Evolutionary conservation across 164 flowering plant genomes (phyloP).

Genomic region (Buxus sempervirens): DNA sequence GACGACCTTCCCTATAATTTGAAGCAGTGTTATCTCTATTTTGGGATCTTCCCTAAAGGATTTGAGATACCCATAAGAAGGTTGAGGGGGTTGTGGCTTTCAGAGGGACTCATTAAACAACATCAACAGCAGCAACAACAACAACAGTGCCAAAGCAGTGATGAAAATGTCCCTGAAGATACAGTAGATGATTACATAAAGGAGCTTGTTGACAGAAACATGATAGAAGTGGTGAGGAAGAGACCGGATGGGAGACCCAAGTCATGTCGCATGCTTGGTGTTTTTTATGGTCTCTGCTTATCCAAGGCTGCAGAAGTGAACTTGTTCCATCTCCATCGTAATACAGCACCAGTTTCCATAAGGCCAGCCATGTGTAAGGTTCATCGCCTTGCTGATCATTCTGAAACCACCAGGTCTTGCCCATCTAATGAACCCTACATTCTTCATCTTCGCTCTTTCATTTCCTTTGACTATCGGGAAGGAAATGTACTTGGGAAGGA

Average conservation of each 20-base stretch:
- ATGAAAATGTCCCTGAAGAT: constrained; percentile 17
- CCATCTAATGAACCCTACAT: neutral
- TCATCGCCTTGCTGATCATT: constrained; percentile 8
- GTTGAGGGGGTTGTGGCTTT: constrained; percentile 28
- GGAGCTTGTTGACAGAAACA: constrained; percentile 23
- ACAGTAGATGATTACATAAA: constrained; percentile 23
- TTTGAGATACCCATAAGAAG: constrained; percentile 18
- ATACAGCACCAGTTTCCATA: neutral
- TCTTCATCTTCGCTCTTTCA: neutral
- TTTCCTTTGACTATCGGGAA: constrained; percentile 7
- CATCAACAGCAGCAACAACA: neutral
- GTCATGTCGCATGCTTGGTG: constrained; percentile 14
- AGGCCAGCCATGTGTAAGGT: neutral
- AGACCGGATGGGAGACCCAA: constrained; percentile 13
- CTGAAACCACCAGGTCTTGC: neutral
- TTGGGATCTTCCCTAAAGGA: constrained; percentile 30
- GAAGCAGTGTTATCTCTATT: constrained; percentile 29
- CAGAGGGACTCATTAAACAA: constrained; percentile 24
- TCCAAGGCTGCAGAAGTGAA: neutral
- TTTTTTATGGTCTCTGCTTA: constrained; percentile 12
- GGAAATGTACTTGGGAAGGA: neutral
- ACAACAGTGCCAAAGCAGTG: neutral
- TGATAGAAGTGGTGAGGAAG: constrained; percentile 20
- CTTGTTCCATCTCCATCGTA: neutral
- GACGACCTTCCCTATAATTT: constrained; percentile 23